Evolutionary conservation across 2,329 filamentous ascomycete species (phyloP).

Genomic region (Claviceps capensis): DNA sequence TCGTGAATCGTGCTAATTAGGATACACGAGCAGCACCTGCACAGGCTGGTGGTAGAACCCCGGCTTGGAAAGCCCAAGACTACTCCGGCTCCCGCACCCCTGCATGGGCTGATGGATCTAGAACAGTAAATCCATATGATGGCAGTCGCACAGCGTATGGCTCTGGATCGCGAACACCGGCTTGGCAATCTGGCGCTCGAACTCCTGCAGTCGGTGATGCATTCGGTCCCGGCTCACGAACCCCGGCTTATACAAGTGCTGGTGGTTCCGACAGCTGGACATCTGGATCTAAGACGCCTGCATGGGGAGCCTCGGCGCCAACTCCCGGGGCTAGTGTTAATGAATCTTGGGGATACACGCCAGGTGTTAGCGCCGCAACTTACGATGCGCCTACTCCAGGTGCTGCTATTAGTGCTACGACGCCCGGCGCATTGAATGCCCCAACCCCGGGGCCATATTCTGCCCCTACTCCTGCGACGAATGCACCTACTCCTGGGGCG

Average conservation of each 20-base stretch:
- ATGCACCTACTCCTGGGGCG: conserved; percentile 56
- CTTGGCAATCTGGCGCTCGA: conserved; percentile 66
- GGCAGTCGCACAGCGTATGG: conserved; percentile 69
- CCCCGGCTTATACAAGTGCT: conserved; percentile 42
- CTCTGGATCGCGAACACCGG: conserved; percentile 55
- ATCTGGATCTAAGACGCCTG: conserved; percentile 64
- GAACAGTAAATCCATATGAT: conserved; percentile 57
- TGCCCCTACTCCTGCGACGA: conserved; percentile 49
- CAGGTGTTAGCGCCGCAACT: conserved; percentile 31
- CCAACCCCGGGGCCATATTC: conserved; percentile 58
- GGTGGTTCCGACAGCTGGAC: conserved; percentile 44
- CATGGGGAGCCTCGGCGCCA: conserved; percentile 47
- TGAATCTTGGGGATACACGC: conserved; percentile 48
- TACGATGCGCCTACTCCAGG: conserved; percentile 62
- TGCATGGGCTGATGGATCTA: conserved; percentile 55
- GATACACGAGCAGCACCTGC: conserved; percentile 32
- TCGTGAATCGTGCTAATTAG: neutral
- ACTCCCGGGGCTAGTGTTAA: conserved; percentile 44
- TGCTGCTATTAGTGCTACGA: conserved; percentile 43
- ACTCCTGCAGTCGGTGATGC: conserved; percentile 49
- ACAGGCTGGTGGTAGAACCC: conserved; percentile 40
- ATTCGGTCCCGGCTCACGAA: conserved; percentile 55
- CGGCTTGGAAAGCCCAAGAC: conserved; percentile 45
- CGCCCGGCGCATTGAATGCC: conserved; percentile 49
- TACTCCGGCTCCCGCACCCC: conserved; percentile 50